Evolutionary conservation across 2,329 filamentous ascomycete species (phyloP), one percentile per base, ranked within the genome.

Genomic region (Ascomycota sp.): DNA sequence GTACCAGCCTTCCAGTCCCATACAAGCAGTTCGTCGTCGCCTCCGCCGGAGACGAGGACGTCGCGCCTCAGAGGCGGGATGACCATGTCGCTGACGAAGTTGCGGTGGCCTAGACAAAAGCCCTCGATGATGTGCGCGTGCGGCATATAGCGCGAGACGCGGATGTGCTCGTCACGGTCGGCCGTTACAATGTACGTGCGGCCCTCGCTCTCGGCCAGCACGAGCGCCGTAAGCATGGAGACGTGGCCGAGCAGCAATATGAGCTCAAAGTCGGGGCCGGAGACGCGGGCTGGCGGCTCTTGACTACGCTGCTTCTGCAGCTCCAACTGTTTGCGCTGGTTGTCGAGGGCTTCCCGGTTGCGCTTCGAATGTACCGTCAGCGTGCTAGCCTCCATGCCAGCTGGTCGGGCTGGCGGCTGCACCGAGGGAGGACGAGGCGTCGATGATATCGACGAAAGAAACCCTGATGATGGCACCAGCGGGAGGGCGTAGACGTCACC

Each of bases 401-500:
- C 35, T 59, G 60, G 21, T 51, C 41, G 10, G 49, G 38, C 39
- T 53, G n/a, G n/a, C n/a, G n/a, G n/a, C n/a, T n/a, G n/a, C n/a
- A n/a, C n/a, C n/a, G n/a, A n/a, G n/a, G n/a, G 13, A 9, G 5
- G 4, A 10, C 2, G 6, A 10, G 27, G 28, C 28, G 28, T 6
- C 13, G 6, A 12, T 29, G 27, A 9, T 29, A n/a, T 29, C 28
- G 28, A 12, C 13, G 30, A 24, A 10, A 9, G 30, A 11, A 10
- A 4, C n/a, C n/a, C n/a, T n/a, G 30, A 6, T 31, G 30, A 24
- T 9, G 40, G 37, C 38, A 48, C 34, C 33, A 95, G 61, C 10
- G 89, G 86, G 7, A 98, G 56, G 9, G 79, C 69, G 55, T 92
- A 95, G 39, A 93, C 86, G 51, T 98, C 89, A 42, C 89, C 89